phyloP scores from a whole-genome alignment of 2,329 filamentous ascomycete genomes.

The Aspergillus neotritici region DNA sequence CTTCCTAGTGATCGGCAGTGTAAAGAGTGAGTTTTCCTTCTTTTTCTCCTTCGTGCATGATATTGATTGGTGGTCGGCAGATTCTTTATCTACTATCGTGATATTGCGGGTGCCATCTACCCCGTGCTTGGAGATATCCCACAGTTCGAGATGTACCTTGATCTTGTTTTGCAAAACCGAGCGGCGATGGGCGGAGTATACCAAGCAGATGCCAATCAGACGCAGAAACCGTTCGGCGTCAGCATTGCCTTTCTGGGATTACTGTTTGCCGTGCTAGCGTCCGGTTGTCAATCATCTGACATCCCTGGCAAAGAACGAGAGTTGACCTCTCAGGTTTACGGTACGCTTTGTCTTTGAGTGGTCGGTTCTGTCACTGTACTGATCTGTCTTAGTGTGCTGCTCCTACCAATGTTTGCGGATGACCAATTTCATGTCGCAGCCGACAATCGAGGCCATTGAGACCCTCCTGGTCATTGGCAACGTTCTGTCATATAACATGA shows the following conservation, averaged over 20 bases:
- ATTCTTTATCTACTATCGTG: constrained; percentile 54
- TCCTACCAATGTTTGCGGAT: constrained; percentile 60
- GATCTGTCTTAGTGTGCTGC: constrained; percentile 50
- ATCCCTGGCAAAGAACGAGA: constrained; percentile 55
- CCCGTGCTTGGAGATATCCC: constrained; percentile 55
- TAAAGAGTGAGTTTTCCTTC: constrained; percentile 39
- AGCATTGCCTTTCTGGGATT: constrained; percentile 55
- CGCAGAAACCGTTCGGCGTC: constrained; percentile 53
- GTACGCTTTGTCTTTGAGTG: constrained; percentile 31
- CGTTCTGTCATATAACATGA: constrained; percentile 59
- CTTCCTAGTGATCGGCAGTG: constrained; percentile 56
- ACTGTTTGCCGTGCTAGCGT: constrained; percentile 58
- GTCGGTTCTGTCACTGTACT: constrained; percentile 15
- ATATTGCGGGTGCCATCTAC: constrained; percentile 56
- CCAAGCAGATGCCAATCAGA: constrained; percentile 42
- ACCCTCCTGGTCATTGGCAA: constrained; percentile 58
- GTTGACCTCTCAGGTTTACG: constrained; percentile 59
- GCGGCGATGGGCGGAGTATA: constrained; percentile 40
- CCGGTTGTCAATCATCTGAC: constrained; percentile 56
- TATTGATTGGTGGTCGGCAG: constrained; percentile 23
- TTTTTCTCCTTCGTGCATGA: neutral
- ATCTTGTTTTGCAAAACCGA: constrained; percentile 50
- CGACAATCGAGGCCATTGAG: constrained; percentile 57
- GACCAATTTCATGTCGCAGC: constrained; percentile 59
- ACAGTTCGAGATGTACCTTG: constrained; percentile 50